Percentiles rank a stretch among this genome's conserved stretches.
Conservation (phyloP, 2,329 filamentous ascomycete genomes). For the Talaromyces atroroseus region DNA sequence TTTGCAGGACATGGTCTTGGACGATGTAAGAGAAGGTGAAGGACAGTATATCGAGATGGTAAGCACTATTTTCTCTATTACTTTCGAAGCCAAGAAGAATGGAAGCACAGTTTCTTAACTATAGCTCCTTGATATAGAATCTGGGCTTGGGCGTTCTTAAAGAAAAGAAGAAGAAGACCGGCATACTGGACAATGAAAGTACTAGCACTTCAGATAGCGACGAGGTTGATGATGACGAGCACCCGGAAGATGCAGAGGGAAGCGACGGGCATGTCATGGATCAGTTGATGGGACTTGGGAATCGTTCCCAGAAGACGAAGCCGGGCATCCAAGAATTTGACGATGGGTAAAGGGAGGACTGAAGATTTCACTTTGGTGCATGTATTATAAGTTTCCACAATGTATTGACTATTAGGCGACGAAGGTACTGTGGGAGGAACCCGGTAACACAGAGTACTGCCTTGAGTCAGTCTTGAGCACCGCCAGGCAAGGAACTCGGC, state of each 20-base stretch:
- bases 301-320: conserved; percentile 27
- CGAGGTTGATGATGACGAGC: conserved; percentile 15
- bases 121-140: conserved; percentile 24
- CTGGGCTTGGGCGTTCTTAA: conserved; percentile 42
- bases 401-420: too few species aligned
- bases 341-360: conserved; percentile 10
- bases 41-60: conserved; percentile 42
- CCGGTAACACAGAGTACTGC: too few species aligned
- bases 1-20: conserved; percentile 26
- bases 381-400: background rate
- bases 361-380: background rate
- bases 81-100: background rate
- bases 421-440: too few species aligned
- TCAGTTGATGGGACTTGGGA: conserved; percentile 33
- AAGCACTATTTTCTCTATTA: conserved; percentile 11
- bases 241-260: conserved; percentile 17
- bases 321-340: conserved; percentile 36
- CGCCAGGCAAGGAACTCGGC: too few species aligned
- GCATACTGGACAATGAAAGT: conserved; percentile 7
- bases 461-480: too few species aligned
- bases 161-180: conserved; percentile 27
- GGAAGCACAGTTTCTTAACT: background rate
- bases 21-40: conserved; percentile 26
- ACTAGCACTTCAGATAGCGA: conserved; percentile 10
- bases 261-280: conserved; percentile 26